Percentiles rank a stretch among this genome's conserved stretches.
Conservation (phyloP, 176 grass and related monocot genomes). For the Musa itinerans region DNA sequence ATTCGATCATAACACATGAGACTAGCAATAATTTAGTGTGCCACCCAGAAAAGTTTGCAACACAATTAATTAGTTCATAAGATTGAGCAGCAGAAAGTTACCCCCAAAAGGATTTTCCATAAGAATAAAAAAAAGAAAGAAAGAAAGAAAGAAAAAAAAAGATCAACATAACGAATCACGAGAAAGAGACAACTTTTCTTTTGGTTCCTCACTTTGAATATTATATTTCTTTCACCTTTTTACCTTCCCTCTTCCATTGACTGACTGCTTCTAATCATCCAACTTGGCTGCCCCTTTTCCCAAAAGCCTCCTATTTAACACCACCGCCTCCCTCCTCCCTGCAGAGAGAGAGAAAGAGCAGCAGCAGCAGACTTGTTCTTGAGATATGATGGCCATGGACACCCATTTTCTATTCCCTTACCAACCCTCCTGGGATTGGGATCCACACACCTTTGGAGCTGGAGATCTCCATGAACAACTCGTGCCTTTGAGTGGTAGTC, state of each 20-base stretch:
- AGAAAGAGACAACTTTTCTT: conserved; percentile 65
- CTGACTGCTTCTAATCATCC: conserved; percentile 23
- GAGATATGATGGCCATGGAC: conserved; percentile 39
- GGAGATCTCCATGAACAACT: conserved; percentile 43
- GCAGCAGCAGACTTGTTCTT: background rate
- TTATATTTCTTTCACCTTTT: conserved; percentile 12
- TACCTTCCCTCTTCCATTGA: conserved; percentile 28
- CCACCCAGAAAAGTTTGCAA: too few relatives aligned
- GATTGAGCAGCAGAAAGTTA: too few relatives aligned
- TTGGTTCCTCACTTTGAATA: conserved; percentile 68
- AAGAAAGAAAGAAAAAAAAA: background rate
- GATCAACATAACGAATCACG: conserved; percentile 64
- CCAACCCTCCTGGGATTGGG: conserved; percentile 32
- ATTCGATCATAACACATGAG: too few relatives aligned
- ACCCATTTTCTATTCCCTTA: conserved; percentile 17
- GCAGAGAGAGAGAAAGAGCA: conserved; percentile 12
- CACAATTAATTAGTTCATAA: too few relatives aligned
- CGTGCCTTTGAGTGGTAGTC: conserved; percentile 30
- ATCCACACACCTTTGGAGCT: conserved; percentile 28
- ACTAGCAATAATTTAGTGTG: too few relatives aligned
- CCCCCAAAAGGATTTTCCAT: too few relatives aligned
- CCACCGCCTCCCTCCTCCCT: conserved; percentile 6
- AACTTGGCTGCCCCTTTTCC: conserved; percentile 23
- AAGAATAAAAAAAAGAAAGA: background rate
- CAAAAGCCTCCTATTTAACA: conserved; percentile 71